Base-by-base conservation (phyloP, 345 rosid genomes). In the Hibiscus tridactylites region DNA sequence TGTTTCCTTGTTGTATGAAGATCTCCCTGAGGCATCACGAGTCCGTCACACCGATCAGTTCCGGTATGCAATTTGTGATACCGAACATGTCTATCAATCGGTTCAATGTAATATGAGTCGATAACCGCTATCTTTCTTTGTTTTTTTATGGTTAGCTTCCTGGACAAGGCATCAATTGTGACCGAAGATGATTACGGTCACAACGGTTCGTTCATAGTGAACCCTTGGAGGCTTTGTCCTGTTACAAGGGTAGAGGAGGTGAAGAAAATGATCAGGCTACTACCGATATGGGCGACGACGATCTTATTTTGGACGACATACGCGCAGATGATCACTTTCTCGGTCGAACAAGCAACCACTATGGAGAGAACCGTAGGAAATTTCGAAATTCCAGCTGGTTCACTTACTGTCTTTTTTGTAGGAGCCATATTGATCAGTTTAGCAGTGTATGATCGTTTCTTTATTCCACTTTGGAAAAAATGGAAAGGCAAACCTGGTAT, bases 231-330 rank as follows among this genome's bases (percentile, higher is more conserved):
- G 81, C 74, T 88, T 5, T 63, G 82, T 77, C 62, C 93, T 1
- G 86, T 86, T 70, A 86, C 91, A 46, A 77, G 81, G 64, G 86
- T 88, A 44, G 93, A 88, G 77, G 93, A 88, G 73, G 87, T 84
- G 72, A 88, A 88, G 74, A 86, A 82, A 87, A 76, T 87, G 84
- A 75, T 71, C 24, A 74, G 83, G 29, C 68, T 87, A n/a, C 66
- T 88, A 71, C 89, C 93, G 19, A 78, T 88, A 6, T 88, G 93
- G 93, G 88, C 89, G 16, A 86, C 88, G 26, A 86, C 93, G 28
- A 88, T 88, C 31, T 74, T 87, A 29, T 87, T 88, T 49, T 86
- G 91, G 91, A 88, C 91, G 0, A 57, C 84, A 3, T 83, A 81
- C 47, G 93, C 93, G 0, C 93, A 88, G 74, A 79, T 88, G 91